Evolutionary conservation across 345 rosid genomes (phyloP), one percentile per base, ranked within the genome.

Genomic region (Lumnitzera racemosa): DNA sequence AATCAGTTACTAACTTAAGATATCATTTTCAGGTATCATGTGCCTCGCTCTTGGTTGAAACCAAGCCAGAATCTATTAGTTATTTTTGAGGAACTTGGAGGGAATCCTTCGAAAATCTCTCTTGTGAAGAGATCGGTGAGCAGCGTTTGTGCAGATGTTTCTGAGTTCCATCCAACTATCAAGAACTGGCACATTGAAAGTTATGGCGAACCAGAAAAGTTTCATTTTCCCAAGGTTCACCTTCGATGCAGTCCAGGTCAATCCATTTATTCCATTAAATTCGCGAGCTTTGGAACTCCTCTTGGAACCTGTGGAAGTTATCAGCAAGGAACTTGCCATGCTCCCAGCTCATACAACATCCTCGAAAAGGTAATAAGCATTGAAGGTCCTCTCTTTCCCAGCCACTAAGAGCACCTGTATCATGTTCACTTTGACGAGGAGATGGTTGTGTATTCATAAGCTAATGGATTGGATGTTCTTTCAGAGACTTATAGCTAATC

Each of bases 141-240:
- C 12, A 78, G 85, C 49, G 96, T 88, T 54, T 95, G 99, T 62
- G 96, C 99, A 11, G 97, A 90, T 36, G 85, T 95, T 11, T 59
- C 96, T 0, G 97, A 95, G 72, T 86, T 79, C 70, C 99, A 90
- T 43, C 98, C 98, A 1, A 95, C 89, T 25, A 66, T 95, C 56
- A 88, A 90, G 87, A 95, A 90, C 71, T 94, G 99, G 99, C 99
- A 84, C 56, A 88, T 94, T 51, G 97, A 94, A 70, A 94, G 96
- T 88, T 90, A 94, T 5, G 99, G 99, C 14, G 88, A 77, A 77
- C 79, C 94, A 53, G 89, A 90, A 71, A 84, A 80, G 59, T 78
- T 88, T 68, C 98, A 76, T 65, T 84, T 80, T 67, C 96, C 99
- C 0, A 95, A 90, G 64, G 92, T 86, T 76, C 99, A 90, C 72